Base-by-base conservation (phyloP, 129 eudicot species). In the Rutidosis leptorrhynchoides region DNA sequence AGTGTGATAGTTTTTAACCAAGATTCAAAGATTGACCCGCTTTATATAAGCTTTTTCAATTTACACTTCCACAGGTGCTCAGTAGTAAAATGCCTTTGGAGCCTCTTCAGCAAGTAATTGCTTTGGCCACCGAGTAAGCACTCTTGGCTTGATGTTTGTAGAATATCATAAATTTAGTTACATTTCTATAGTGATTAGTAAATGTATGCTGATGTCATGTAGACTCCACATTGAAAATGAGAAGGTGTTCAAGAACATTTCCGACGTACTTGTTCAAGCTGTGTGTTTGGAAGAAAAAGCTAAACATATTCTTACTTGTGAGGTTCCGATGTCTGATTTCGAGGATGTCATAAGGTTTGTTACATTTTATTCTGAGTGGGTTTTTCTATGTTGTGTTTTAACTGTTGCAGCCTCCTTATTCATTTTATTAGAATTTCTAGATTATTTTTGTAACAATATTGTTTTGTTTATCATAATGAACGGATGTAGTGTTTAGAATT, bases 191-290 rank as follows among this genome's bases (percentile, higher is more conserved):
- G 54, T 57, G 58, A 9, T 65, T 33, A 35, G 66, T 55, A 54
- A 62, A 58, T 40, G 14, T 45, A 54, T 56, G 59, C 27, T 64
- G 56, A 65, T 78, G 35, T 74, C 49, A 19, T 63, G 55, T 87
- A 93, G 99, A 70, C 84, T 93, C 37, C 83, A 86, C 76, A 86
- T 93, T 78, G 93, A 79, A 64, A 73, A 84, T 40, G 96, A 93
- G 76, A 80, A 76, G 77, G 73, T 80, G 24, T 93, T 89, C 75
- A 60, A 42, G 76, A 76, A 79, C 48, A 75, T 93, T 32, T 86
- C 82, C 33, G 79, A 73, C 35, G 80, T 83, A 27, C 75, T 73
- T 65, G 71, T 80, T 57, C 79, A 61, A 76, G 90, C 93, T 58
- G 40, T 81, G 63, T 53, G 68, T 56, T 89, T 92, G 93, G 96